Conservation (phyloP, 2,329 filamentous ascomycete genomes). For the Cladophialophora exuberans region DNA sequence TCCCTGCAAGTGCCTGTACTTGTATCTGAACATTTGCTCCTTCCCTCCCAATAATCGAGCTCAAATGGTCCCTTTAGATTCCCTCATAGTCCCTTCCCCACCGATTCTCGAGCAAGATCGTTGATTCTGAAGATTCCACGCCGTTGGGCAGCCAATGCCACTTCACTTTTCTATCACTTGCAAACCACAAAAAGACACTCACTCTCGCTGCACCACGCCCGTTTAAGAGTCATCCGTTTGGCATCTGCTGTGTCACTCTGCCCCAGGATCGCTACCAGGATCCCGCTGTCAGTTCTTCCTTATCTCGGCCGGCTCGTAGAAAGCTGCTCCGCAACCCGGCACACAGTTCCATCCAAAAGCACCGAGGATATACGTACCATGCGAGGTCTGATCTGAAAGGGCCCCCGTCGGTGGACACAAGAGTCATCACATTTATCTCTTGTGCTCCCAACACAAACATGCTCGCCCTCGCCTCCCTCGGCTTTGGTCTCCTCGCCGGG, state of each 20-base stretch:
- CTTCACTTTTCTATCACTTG: conserved; percentile 1
- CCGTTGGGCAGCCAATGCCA: conserved; percentile 4
- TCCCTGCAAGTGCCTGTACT: no score
- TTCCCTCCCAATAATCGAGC: no score
- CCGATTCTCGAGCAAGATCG: not conserved
- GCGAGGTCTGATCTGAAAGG: conserved; percentile 19
- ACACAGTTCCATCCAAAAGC: conserved; percentile 1
- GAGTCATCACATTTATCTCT: conserved; percentile 11
- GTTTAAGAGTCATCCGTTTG: conserved; percentile 4
- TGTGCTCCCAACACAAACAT: conserved; percentile 17
- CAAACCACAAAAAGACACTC: not conserved
- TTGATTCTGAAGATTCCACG: conserved; percentile 1
- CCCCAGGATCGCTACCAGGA: no score
- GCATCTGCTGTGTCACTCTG: conserved; percentile 12
- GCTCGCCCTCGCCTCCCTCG: conserved; percentile 12
- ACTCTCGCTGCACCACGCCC: conserved; percentile 10
- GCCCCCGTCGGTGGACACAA: conserved; percentile 14
- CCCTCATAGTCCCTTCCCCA: not conserved
- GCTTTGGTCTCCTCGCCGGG: not conserved
- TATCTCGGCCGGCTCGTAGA: not conserved
- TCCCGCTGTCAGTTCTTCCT: conserved; percentile 8
- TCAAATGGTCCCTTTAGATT: no score
- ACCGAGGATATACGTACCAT: conserved; percentile 12
- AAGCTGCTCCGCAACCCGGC: not conserved
- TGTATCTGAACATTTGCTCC: no score